Conservation (phyloP, 768 basidiomycete genomes). For the Tulasnella sp. region DNA sequence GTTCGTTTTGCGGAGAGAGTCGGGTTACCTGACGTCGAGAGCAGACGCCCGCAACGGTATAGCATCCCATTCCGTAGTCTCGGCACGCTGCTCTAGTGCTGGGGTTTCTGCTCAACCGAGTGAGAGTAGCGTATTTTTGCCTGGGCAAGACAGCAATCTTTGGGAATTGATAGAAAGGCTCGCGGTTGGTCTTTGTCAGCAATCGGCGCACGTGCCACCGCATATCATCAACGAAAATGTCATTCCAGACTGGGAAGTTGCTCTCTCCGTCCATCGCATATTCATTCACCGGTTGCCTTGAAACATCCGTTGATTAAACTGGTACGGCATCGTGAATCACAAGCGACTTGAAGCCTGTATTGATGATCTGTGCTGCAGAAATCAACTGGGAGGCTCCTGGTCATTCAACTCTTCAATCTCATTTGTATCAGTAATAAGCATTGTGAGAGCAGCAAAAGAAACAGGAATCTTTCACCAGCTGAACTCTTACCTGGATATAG, state of each 20-base stretch:
- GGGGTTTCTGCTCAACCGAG: neutral
- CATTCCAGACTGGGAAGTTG: neutral
- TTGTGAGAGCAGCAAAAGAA: slow-evolving; percentile 31
- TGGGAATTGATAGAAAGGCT: neutral
- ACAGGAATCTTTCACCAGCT: slow-evolving; percentile 27
- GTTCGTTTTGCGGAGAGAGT: neutral
- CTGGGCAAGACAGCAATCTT: slow-evolving; percentile 7
- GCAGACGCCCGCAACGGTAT: slow-evolving; percentile 21
- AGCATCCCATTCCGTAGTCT: slow-evolving; percentile 23
- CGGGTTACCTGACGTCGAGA: slow-evolving; percentile 11
- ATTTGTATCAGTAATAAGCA: slow-evolving; percentile 39
- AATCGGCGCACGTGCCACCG: neutral
- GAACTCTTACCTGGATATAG: slow-evolving; percentile 30
- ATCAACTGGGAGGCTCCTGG: slow-evolving; percentile 87
- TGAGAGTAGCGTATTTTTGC: neutral
- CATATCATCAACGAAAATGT: slow-evolving; percentile 13
- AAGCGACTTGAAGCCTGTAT: neutral
- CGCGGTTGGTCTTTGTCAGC: neutral
- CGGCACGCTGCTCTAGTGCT: neutral
- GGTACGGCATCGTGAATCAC: neutral
- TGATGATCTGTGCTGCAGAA: slow-evolving; percentile 45
- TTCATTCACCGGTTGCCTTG: slow-evolving; percentile 56
- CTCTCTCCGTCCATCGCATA: neutral
- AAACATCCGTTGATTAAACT: slow-evolving; percentile 77
- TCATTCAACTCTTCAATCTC: slow-evolving; percentile 20